Percentiles rank a stretch among this genome's conserved stretches.
Conservation (phyloP, 2,329 filamentous ascomycete genomes). For the Cladosporium colombiae region DNA sequence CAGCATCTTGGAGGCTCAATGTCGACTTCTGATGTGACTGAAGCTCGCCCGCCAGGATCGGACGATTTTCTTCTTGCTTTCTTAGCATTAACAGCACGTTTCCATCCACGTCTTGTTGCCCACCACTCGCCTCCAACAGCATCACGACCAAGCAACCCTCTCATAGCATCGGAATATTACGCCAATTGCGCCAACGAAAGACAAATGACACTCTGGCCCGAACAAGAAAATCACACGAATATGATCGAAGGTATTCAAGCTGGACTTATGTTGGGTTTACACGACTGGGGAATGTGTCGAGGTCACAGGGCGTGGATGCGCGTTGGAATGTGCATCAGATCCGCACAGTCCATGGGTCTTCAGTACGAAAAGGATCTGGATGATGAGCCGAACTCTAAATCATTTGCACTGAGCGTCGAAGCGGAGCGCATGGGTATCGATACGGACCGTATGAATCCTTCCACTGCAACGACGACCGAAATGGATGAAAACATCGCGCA, state of each 20-base stretch:
- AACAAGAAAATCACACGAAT: conserved; percentile 46
- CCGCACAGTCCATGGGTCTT: conserved; percentile 63
- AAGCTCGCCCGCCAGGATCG: conserved; percentile 54
- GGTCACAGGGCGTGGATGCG: conserved; percentile 67
- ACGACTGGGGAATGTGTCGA: conserved; percentile 68
- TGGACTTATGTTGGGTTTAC: conserved; percentile 68
- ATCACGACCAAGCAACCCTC: conserved; percentile 51
- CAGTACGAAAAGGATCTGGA: conserved; percentile 56
- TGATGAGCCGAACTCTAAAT: conserved; percentile 38
- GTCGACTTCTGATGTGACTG: conserved; percentile 26
- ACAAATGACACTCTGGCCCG: conserved; percentile 46
- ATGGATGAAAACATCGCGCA: conserved; percentile 56
- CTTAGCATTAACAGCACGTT: conserved; percentile 68
- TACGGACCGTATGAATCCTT: conserved; percentile 22
- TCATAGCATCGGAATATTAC: conserved; percentile 65
- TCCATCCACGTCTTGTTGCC: conserved; percentile 61
- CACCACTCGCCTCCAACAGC: conserved; percentile 55
- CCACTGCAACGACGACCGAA: conserved; percentile 28
- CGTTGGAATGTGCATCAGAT: conserved; percentile 59
- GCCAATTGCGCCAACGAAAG: conserved; percentile 59
- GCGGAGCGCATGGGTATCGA: conserved; percentile 40
- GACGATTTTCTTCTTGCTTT: conserved; percentile 64
- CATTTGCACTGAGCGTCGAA: conserved; percentile 41
- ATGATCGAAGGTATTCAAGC: conserved; percentile 67
- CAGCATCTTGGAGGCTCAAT: conserved; percentile 30